Conservation (phyloP, 768 basidiomycete species). For the Pisolithus orientalis region DNA sequence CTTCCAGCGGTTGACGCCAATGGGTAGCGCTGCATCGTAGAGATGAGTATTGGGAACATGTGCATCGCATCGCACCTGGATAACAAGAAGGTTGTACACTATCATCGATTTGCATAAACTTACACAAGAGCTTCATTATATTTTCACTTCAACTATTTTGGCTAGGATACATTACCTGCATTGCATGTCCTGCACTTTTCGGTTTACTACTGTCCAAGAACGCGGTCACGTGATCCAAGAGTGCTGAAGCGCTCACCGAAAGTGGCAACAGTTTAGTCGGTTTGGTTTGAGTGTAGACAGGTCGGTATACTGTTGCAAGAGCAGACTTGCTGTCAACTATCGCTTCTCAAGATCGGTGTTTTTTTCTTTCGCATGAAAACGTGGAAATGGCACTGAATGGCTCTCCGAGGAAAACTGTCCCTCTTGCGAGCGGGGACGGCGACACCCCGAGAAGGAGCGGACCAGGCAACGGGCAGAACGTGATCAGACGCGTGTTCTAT, state of each 20-base stretch:
- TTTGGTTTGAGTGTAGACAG: too few species aligned
- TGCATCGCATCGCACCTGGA: neutral
- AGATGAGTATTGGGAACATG: conserved; percentile 4
- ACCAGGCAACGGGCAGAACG: neutral
- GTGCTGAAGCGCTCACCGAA: too few species aligned
- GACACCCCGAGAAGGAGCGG: conserved; percentile 32
- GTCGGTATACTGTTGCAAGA: too few species aligned
- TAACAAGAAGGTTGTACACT: too few species aligned
- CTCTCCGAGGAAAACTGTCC: conserved; percentile 70
- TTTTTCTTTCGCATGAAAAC: conserved; percentile 12
- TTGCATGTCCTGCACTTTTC: too few species aligned
- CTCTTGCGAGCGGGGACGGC: conserved; percentile 67
- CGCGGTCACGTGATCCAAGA: neutral
- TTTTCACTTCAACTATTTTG: too few species aligned
- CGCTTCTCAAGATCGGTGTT: neutral
- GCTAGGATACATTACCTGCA: neutral
- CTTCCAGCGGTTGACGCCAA: conserved; percentile 29
- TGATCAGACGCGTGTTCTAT: conserved; percentile 81
- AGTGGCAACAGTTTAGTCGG: too few species aligned
- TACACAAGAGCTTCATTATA: too few species aligned
- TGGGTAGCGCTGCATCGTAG: conserved; percentile 5
- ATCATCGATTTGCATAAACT: too few species aligned
- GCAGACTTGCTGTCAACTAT: too few species aligned
- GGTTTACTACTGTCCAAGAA: neutral
- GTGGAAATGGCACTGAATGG: conserved; percentile 53